phyloP scores from a whole-genome alignment of 768 basidiomycete species.

The Lentinula sp. region DNA sequence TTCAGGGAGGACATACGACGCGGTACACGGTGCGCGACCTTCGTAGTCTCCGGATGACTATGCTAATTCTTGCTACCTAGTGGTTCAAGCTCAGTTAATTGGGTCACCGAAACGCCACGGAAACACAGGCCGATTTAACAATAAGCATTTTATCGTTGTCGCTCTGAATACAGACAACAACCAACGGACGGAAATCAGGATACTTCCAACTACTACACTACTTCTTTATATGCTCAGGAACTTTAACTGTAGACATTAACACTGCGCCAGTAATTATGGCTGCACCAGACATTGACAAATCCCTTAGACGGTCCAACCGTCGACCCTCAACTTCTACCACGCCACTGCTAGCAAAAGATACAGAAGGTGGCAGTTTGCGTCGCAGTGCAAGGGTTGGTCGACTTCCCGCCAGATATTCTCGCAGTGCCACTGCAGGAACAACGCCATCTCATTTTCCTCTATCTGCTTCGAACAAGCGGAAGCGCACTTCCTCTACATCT shows the following conservation, averaged over 20 bases:
- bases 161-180: neutral
- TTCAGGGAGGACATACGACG: neutral
- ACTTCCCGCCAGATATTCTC: neutral
- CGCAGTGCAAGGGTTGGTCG: constrained; percentile 1
- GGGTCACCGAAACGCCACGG: neutral
- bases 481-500: neutral
- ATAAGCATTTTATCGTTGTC: neutral
- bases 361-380: neutral
- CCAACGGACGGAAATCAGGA: neutral
- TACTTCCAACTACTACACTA: neutral
- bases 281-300: neutral
- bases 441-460: neutral
- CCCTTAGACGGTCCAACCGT: neutral
- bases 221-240: neutral
- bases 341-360: neutral
- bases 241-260: neutral
- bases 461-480: constrained; percentile 1
- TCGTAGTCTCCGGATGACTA: too few relatives aligned
- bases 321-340: neutral
- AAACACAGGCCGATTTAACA: neutral
- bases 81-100: neutral
- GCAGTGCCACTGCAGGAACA: neutral
- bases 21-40: neutral
- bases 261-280: neutral
- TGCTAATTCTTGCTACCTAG: neutral